A percentile compares a stretch with the other conserved stretches of the same genome.
Evolutionary conservation across 768 basidiomycete species (phyloP).

Genomic region (Amanita exitialis): DNA sequence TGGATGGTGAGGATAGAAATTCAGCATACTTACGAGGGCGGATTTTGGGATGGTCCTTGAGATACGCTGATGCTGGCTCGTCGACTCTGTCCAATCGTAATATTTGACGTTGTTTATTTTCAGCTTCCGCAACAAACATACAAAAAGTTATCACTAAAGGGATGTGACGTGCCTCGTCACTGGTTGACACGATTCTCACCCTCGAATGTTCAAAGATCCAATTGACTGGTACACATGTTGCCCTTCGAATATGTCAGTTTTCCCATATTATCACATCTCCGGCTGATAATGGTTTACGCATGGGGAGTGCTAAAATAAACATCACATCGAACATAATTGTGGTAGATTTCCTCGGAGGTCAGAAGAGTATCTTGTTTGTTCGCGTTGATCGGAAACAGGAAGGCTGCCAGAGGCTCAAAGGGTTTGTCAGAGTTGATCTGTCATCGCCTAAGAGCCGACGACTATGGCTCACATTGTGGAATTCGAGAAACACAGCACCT

Average conservation of each 20-base stretch:
- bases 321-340: constrained; percentile 57
- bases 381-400: constrained; percentile 47
- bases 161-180: not conserved
- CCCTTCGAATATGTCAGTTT: not conserved
- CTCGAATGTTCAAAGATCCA: not conserved
- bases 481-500: constrained; percentile 62
- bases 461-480: constrained; percentile 41
- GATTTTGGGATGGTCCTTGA: constrained; percentile 27
- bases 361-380: constrained; percentile 55
- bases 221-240: too few relatives aligned
- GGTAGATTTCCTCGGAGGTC: constrained; percentile 62
- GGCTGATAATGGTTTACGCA: not conserved
- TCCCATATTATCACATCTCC: not conserved
- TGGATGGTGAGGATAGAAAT: constrained; percentile 8
- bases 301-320: constrained; percentile 22
- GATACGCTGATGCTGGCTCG: constrained; percentile 27
- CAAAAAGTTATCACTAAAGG: not conserved
- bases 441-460: constrained; percentile 3
- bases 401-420: constrained; percentile 49
- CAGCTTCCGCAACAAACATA: not conserved
- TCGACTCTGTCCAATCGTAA: constrained; percentile 5
- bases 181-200: not conserved
- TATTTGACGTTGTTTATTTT: not conserved
- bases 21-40: constrained; percentile 27
- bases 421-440: not conserved